Evolutionary conservation across 441 rosid species (phyloP).

Genomic region (Croton laevigatus): DNA sequence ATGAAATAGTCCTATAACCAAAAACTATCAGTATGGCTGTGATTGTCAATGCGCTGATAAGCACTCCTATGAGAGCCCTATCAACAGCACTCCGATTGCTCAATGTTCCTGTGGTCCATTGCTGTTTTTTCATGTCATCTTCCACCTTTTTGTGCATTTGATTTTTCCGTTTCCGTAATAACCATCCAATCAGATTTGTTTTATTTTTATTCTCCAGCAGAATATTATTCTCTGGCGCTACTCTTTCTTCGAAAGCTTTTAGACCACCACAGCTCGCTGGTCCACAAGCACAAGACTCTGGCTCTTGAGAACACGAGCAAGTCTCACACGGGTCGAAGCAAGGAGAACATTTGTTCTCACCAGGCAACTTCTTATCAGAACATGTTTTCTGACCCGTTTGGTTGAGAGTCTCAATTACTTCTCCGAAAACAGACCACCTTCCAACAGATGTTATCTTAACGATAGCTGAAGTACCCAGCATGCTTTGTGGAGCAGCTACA

Average conservation of each 20-base stretch:
- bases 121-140: conserved; percentile 33
- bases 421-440: conserved; percentile 93
- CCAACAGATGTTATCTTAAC: conserved; percentile 88
- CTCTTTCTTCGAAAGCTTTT: conserved; percentile 23
- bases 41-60: conserved; percentile 55
- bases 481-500: conserved; percentile 57
- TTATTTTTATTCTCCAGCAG: conserved; percentile 30
- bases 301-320: conserved; percentile 43
- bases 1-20: conserved; percentile 31
- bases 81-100: conserved; percentile 47
- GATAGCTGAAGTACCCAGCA: conserved; percentile 73
- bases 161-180: conserved; percentile 42
- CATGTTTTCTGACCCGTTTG: conserved; percentile 23
- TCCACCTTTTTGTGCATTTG: conserved; percentile 28
- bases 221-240: conserved; percentile 19
- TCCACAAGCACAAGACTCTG: conserved; percentile 45
- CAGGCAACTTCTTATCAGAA: conserved; percentile 22
- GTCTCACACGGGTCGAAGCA: conserved; percentile 33
- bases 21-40: conserved; percentile 45
- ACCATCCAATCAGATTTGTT: conserved; percentile 46
- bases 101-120: conserved; percentile 21
- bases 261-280: conserved; percentile 49
- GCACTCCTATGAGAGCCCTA: conserved; percentile 52
- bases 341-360: conserved; percentile 31
- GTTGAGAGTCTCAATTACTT: conserved; percentile 57